A percentile compares a stretch with the other conserved stretches of the same genome.
These are phyloP conservation scores for Pelagophyceae sp. DNA, from an alignment of 352 stramenopile genomes.

Conservation along the genomic window DNA sequence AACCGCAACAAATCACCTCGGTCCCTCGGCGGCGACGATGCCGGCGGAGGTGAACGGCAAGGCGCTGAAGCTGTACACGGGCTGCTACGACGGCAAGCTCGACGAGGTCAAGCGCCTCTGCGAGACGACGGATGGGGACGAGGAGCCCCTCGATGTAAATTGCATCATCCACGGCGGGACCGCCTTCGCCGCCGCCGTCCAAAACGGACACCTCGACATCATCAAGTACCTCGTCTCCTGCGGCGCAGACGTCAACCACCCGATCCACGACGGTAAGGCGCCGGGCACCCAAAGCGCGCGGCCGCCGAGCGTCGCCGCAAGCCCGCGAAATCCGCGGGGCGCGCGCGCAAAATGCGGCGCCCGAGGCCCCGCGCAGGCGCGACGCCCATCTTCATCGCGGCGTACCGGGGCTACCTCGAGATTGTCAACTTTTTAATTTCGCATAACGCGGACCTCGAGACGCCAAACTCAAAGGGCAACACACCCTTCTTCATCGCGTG, in stretches of 20 bases:
- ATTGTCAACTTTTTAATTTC: conserved; percentile 2
- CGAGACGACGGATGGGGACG: background rate
- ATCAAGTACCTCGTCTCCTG: background rate
- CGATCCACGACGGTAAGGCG: conserved; percentile 8
- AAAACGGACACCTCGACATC: conserved; percentile 12
- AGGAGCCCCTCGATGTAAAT: conserved; percentile 12
- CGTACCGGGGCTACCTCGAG: conserved; percentile 9
- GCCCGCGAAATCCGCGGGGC: no score
- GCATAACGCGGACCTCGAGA: background rate
- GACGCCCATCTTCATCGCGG: conserved; percentile 6
- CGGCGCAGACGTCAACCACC: background rate
- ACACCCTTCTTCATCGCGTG: conserved; percentile 14
- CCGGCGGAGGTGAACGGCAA: background rate
- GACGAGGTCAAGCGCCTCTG: conserved; percentile 1
- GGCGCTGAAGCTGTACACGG: background rate
- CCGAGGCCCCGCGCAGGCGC: background rate
- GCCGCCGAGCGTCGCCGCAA: background rate
- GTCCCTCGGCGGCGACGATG: background rate
- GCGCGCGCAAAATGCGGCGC: no score
- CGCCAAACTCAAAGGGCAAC: conserved; percentile 9
- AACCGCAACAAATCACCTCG: background rate
- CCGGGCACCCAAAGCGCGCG: background rate
- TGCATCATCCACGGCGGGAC: conserved; percentile 3
- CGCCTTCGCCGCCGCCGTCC: conserved; percentile 13
- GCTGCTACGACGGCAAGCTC: conserved; percentile 6